These are phyloP conservation scores for Chiua virens DNA, from an alignment of 768 basidiomycete species.

Conservation along the genomic window DNA sequence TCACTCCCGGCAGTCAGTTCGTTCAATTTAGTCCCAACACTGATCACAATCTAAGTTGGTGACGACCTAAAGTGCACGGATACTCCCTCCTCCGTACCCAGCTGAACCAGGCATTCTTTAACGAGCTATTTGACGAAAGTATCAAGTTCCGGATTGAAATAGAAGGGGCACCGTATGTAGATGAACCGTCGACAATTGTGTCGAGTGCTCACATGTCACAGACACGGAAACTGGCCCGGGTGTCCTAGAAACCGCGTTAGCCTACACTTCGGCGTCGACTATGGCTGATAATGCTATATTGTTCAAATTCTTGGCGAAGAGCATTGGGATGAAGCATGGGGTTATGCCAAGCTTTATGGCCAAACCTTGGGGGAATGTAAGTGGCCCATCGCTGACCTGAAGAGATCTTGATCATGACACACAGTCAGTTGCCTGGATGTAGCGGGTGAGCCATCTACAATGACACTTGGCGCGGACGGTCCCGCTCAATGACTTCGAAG, in stretches of 20 bases:
- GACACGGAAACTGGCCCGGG: conserved; percentile 94
- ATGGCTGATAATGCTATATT: conserved; percentile 93
- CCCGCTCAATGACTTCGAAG: conserved; percentile 35
- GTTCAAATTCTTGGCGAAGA: conserved; percentile 92
- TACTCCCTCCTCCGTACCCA: conserved; percentile 93
- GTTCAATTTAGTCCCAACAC: neutral
- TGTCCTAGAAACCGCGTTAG: conserved; percentile 83
- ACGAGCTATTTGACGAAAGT: conserved; percentile 79
- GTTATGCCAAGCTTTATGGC: conserved; percentile 98
- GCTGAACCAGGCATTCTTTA: conserved; percentile 86
- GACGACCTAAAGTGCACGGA: conserved; percentile 75
- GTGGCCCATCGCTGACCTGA: conserved; percentile 24
- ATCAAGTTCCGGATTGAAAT: conserved; percentile 72
- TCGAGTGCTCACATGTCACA: conserved; percentile 26
- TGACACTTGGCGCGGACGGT: conserved; percentile 10
- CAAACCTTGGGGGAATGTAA: conserved; percentile 90
- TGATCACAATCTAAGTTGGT: conserved; percentile 2
- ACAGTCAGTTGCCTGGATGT: conserved; percentile 82
- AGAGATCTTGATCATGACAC: conserved; percentile 4
- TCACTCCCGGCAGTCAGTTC: conserved; percentile 89
- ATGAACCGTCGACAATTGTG: neutral
- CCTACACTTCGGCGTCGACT: conserved; percentile 73
- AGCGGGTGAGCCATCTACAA: conserved; percentile 63
- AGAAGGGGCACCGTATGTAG: conserved; percentile 80
- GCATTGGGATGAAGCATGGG: conserved; percentile 84